phyloP scores from a whole-genome alignment of 1,284 basidiomycete species.

The Cyathus pygmaeus region DNA sequence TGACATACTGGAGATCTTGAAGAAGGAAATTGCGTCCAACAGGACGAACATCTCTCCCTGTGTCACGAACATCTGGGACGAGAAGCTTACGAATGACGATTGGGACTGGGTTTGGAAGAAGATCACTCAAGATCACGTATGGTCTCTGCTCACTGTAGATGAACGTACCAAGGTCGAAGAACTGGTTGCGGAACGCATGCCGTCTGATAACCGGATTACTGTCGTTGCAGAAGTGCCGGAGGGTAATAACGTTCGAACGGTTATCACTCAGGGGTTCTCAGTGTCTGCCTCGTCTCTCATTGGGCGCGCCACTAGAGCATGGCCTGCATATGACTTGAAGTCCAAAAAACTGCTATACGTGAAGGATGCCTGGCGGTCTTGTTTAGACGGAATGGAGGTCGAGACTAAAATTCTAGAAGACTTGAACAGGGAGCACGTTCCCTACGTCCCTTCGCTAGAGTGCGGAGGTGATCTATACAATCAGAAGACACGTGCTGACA shows the following conservation, averaged over 20 bases:
- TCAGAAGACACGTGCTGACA: conserved; percentile 19
- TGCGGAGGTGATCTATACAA: conserved; percentile 20
- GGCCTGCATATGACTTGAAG: conserved; percentile 15
- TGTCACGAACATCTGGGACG: too few relatives aligned
- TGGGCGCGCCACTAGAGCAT: conserved; percentile 23
- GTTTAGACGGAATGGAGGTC: conserved; percentile 5
- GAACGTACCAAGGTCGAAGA: conserved; percentile 6
- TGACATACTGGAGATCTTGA: neutral
- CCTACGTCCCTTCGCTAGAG: conserved; percentile 18
- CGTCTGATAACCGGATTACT: conserved; percentile 11
- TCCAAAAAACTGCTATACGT: conserved; percentile 11
- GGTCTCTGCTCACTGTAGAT: neutral
- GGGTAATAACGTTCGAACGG: conserved; percentile 8
- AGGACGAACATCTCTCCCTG: too few relatives aligned
- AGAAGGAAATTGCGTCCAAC: too few relatives aligned
- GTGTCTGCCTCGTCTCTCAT: conserved; percentile 13
- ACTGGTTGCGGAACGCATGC: conserved; percentile 1
- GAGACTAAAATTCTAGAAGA: conserved; percentile 21
- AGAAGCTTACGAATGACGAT: neutral
- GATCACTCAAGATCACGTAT: neutral
- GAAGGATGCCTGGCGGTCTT: conserved; percentile 26
- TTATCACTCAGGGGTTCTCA: conserved; percentile 23
- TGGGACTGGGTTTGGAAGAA: neutral
- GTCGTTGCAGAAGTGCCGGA: conserved; percentile 10
- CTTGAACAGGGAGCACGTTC: conserved; percentile 14